Percentiles rank a stretch among this genome's conserved stretches.
These are phyloP conservation scores for Berberis vulgaris DNA, from an alignment of 164 flowering plant genomes.

Conservation along the genomic window DNA sequence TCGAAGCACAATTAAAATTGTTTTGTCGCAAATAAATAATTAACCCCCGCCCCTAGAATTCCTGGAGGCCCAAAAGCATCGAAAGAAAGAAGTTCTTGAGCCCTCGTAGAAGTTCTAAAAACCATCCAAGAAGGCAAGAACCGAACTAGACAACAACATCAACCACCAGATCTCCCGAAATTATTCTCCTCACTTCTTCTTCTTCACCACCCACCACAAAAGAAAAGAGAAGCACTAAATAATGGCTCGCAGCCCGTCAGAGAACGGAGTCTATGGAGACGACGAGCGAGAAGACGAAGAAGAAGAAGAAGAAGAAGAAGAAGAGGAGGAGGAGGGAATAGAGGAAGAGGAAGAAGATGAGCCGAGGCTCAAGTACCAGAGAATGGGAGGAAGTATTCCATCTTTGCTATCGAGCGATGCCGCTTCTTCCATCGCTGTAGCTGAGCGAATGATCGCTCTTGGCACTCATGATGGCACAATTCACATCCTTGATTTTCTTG, in stretches of 20 bases:
- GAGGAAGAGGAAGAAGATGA: conserved; percentile 86
- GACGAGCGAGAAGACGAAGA: conserved; percentile 45
- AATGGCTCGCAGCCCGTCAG: conserved; percentile 13
- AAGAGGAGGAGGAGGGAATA: conserved; percentile 33
- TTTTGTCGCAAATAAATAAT: too few species aligned
- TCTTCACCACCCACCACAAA: too few species aligned
- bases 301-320: conserved; percentile 15
- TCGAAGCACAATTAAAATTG: too few species aligned
- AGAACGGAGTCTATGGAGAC: conserved; percentile 82
- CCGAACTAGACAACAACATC: too few species aligned
- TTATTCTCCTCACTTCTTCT: too few species aligned
- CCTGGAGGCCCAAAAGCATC: too few species aligned
- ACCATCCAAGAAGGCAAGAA: too few species aligned
- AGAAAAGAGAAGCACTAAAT: too few species aligned
- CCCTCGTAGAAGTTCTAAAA: too few species aligned
- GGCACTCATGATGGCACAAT: conserved; percentile 88
- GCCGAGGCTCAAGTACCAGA: conserved; percentile 95
- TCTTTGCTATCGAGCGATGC: conserved; percentile 62
- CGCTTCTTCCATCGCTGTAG: conserved; percentile 81
- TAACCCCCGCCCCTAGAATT: too few species aligned
- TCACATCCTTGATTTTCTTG: conserved; percentile 91
- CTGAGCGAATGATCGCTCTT: conserved; percentile 96
- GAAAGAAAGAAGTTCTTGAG: too few species aligned
- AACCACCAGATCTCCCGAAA: too few species aligned
- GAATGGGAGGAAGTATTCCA: conserved; percentile 94